Base-by-base conservation (phyloP, 768 basidiomycete species). In the Favolaschia claudopus region DNA sequence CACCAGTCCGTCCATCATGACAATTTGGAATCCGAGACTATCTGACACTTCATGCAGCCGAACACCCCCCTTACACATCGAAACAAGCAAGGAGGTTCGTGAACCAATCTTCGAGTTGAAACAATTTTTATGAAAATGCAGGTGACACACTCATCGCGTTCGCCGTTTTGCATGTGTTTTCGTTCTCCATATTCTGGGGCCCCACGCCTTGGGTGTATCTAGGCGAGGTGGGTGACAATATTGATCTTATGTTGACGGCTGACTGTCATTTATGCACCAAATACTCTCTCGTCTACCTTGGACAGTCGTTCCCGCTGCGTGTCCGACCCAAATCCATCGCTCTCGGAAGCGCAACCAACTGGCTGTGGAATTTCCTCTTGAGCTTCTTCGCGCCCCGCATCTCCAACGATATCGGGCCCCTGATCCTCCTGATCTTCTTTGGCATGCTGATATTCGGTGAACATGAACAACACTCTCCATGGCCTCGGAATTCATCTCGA, bases 221-320 rank as follows among this genome's bases (percentile, higher is more conserved):
- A n/a, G n/a, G n/a, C n/a, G n/a, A n/a, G n/a, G n/a, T n/a, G n/a
- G n/a, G n/a, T n/a, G n/a, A n/a, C n/a, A n/a, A n/a, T n/a, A n/a
- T n/a, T n/a, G n/a, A n/a, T n/a, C n/a, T n/a, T n/a, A n/a, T n/a
- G n/a, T n/a, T n/a, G n/a, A n/a, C n/a, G n/a, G n/a, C n/a, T n/a
- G n/a, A n/a, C n/a, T n/a, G n/a, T n/a, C n/a, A n/a, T n/a, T n/a
- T n/a, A n/a, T n/a, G n/a, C n/a, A n/a, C n/a, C n/a, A n/a, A n/a
- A n/a, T n/a, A n/a, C n/a, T n/a, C n/a, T n/a, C n/a, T n/a, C 86
- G 89, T 90, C 7, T 90, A 90, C 66, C 82, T 91, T 29, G 89
- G 89, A 48, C 90, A 92, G 77, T 88, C 85, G 19, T 93, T 92
- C 83, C 92, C 91, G 14, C 84, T 93, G 22, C 86, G 90, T 43